Base-by-base conservation (phyloP, 345 rosid species). In the Populus alba region DNA sequence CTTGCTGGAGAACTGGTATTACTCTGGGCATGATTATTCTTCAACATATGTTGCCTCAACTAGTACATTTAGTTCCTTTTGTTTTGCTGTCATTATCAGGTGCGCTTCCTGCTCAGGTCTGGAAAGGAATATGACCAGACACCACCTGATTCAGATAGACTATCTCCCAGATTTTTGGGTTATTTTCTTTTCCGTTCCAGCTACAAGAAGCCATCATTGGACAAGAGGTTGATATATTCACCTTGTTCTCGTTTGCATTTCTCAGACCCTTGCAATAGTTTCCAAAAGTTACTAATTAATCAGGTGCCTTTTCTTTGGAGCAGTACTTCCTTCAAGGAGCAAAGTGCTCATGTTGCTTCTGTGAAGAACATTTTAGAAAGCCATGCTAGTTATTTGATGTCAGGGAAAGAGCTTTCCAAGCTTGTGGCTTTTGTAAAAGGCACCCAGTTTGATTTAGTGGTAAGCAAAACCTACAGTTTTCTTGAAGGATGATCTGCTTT, bases 371-470 rank as follows among this genome's bases (percentile, higher is more conserved):
- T 96, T 79, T 81, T 92, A 74, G 99, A 94, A 87, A 89, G 87
- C 85, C 98, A 96, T 89, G 99, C 99, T 75, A 89, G 97, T 86
- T 91, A 90, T 86, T 87, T 96, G 84, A 96, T 96, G 99, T 91
- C 93, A 13, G 99, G 95, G 78, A 94, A 94, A 85, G 99, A 96
- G 82, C 97, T 96, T 78, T 92, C 97, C 71, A 96, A 94, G 88
- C 99, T 96, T 75, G 99, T 96, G 76, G 94, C 99, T 39, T 96
- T 96, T 84, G 98, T 96, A 38, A 96, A 96, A 86, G 97, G 99
- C 90, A 92, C 99, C 63, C 98, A 96, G 85, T 96, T 96, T 80
- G 99, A 94, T 90, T 89, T 96, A 77, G 97, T 90, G 97, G 99
- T 96, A 86, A 84, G 94, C 57, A 47, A 81, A 76, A 38, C 66